Percentiles rank a stretch among this genome's conserved stretches.
Conservation (phyloP, 805 yeast genomes). For the Saturnispora ahearnii region DNA sequence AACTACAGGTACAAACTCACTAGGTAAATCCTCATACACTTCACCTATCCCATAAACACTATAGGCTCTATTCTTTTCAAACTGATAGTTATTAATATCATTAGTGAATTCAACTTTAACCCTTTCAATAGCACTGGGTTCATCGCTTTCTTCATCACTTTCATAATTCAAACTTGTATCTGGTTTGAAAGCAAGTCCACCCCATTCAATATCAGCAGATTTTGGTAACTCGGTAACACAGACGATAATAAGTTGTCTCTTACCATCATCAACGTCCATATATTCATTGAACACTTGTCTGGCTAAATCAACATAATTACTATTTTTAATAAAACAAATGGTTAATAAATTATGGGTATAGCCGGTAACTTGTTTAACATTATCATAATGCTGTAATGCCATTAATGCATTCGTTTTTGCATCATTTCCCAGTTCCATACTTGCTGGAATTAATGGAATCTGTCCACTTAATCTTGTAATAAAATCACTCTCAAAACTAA, state of each 20-base stretch:
- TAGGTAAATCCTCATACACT: not conserved
- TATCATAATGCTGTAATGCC: constrained; percentile 66
- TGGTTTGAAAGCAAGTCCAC: constrained; percentile 46
- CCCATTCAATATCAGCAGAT: constrained; percentile 65
- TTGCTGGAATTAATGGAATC: constrained; percentile 70
- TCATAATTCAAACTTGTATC: constrained; percentile 34
- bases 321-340: constrained; percentile 46
- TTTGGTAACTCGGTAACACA: constrained; percentile 53
- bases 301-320: constrained; percentile 24
- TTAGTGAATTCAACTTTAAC: constrained; percentile 37
- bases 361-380: constrained; percentile 49
- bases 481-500: constrained; percentile 39
- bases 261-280: constrained; percentile 14
- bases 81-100: constrained; percentile 33
- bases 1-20: constrained; percentile 8
- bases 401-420: constrained; percentile 34
- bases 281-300: constrained; percentile 40
- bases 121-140: constrained; percentile 19
- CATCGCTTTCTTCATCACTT: constrained; percentile 27
- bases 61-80: constrained; percentile 13
- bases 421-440: constrained; percentile 43
- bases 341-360: constrained; percentile 36
- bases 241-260: constrained; percentile 37
- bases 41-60: constrained; percentile 14
- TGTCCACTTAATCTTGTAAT: constrained; percentile 76